Evolutionary conservation across 2,329 filamentous ascomycete genomes (phyloP).

Genomic region (Akanthomyces muscarius): DNA sequence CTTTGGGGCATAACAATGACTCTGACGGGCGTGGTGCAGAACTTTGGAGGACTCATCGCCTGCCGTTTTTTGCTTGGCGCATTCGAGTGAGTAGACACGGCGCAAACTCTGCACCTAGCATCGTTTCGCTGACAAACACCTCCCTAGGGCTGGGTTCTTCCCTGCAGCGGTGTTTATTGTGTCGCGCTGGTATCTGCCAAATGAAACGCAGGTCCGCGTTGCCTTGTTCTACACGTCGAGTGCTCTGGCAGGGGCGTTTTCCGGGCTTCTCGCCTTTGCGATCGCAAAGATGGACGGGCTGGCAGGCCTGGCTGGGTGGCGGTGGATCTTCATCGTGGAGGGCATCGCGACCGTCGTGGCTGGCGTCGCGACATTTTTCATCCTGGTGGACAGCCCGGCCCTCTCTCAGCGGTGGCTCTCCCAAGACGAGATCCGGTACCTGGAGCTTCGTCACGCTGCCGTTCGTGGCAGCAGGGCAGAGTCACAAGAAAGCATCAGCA

Average conservation of each 20-base stretch:
- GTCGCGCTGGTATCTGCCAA: conserved; percentile 30
- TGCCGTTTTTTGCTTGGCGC: conserved; percentile 28
- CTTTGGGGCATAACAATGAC: conserved; percentile 34
- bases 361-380: conserved; percentile 38
- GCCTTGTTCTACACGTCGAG: conserved; percentile 27
- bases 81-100: conserved; percentile 27
- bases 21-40: conserved; percentile 25
- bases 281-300: conserved; percentile 25
- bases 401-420: conserved; percentile 32
- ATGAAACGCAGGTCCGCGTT: conserved; percentile 26
- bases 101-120: not conserved
- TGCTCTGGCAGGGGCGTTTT: conserved; percentile 47
- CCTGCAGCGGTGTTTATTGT: conserved; percentile 28
- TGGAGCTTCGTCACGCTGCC: conserved; percentile 25
- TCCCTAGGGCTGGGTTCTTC: conserved; percentile 25
- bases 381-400: conserved; percentile 39
- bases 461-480: too few relatives aligned
- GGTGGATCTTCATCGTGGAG: conserved; percentile 37
- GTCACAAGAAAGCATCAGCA: not conserved
- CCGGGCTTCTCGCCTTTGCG: conserved; percentile 22
- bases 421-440: conserved; percentile 32
- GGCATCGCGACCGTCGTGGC: conserved; percentile 41
- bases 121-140: not conserved
- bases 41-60: conserved; percentile 27
- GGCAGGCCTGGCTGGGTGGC: conserved; percentile 53